Percentiles rank a stretch among this genome's conserved stretches.
Evolutionary conservation across 2,329 filamentous ascomycete species (phyloP).

Genomic region (Ophiostoma fasciatum): DNA sequence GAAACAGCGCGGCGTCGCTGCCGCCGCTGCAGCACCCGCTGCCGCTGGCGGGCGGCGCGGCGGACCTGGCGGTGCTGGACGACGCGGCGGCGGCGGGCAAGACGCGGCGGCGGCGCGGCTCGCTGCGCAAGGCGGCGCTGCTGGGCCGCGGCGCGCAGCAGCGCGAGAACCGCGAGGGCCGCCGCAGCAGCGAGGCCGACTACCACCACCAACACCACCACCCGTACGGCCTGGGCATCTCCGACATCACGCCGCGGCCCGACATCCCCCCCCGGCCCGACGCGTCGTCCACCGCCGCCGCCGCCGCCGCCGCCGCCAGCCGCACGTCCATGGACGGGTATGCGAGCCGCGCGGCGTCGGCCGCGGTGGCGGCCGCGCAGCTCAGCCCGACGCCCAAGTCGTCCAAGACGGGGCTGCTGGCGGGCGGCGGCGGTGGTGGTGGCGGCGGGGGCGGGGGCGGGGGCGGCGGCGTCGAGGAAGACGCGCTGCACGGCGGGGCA

Average conservation of each 20-base stretch:
- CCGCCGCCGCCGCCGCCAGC: no score
- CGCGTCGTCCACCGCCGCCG: no score
- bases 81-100: slow-evolving; percentile 27
- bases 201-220: slow-evolving; percentile 4
- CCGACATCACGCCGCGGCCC: slow-evolving; percentile 30
- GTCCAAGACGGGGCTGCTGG: slow-evolving; percentile 1
- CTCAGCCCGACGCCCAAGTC: slow-evolving; percentile 7
- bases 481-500: slow-evolving; percentile 55
- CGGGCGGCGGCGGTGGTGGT: slow-evolving; percentile 14
- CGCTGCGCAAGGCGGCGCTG: slow-evolving; percentile 73
- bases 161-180: no score
- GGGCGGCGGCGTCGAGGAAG: slow-evolving; percentile 80
- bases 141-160: slow-evolving; percentile 54
- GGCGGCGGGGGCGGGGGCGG: slow-evolving; percentile 40
- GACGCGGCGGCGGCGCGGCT: slow-evolving; percentile 63
- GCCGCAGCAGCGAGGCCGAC: slow-evolving; percentile 21
- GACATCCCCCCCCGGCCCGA: no score
- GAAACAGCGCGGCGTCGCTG: slow-evolving; percentile 4
- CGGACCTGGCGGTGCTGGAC: no score
- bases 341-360: slow-evolving; percentile 18
- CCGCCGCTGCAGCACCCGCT: slow-evolving; percentile 1
- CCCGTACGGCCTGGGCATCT: slow-evolving; percentile 30
- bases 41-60: no score
- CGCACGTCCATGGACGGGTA: slow-evolving; percentile 29
- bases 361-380: slow-evolving; percentile 2